phyloP scores from a whole-genome alignment of 2,329 filamentous ascomycete species.

The Aspergillus costaricaensis region DNA sequence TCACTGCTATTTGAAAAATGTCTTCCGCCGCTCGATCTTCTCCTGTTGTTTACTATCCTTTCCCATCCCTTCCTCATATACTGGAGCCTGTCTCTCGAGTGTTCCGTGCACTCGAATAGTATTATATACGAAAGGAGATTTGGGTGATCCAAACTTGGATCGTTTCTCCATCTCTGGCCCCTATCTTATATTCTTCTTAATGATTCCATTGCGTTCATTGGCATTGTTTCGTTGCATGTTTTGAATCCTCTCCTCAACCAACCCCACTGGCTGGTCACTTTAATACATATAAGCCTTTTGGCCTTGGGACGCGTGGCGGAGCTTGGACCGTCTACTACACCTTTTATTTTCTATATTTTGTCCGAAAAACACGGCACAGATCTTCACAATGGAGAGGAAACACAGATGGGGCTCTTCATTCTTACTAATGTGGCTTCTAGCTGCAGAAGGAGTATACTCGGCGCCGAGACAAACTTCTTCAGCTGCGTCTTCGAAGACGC shows the following conservation, averaged over 20 bases:
- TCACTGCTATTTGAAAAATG: constrained; percentile 13
- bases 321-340: not conserved
- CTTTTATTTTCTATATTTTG: not conserved
- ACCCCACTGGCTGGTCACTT: not conserved
- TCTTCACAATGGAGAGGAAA: constrained; percentile 23
- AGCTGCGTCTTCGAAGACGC: constrained; percentile 28
- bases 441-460: constrained; percentile 30
- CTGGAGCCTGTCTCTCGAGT: not conserved
- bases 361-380: not conserved
- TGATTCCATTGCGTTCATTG: not conserved
- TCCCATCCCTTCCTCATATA: not conserved
- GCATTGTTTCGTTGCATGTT: not conserved
- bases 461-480: constrained; percentile 26
- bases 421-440: constrained; percentile 41
- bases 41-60: not conserved
- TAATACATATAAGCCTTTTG: not conserved
- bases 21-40: not conserved
- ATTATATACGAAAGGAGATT: not conserved
- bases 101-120: not conserved
- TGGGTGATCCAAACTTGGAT: not conserved
- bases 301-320: not conserved
- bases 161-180: not conserved
- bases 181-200: not conserved
- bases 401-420: constrained; percentile 28
- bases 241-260: not conserved